These are phyloP conservation scores for Hyaloscypha bicolor DNA, from an alignment of 495 filamentous ascomycete genomes.

Conservation along the genomic window DNA sequence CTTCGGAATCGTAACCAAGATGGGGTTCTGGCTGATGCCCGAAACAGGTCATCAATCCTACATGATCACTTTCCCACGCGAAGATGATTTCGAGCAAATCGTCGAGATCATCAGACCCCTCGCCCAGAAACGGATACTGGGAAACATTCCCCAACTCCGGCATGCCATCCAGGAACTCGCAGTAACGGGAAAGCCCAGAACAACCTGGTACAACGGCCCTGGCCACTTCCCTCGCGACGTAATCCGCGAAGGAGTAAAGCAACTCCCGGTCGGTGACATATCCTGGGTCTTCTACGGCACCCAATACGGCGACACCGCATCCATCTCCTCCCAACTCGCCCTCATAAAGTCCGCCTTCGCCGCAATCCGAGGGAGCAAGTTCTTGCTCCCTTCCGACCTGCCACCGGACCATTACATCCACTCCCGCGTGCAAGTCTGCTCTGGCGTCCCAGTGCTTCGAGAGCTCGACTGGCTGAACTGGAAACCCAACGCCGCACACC, in stretches of 20 bases:
- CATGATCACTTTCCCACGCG: conserved; percentile 51
- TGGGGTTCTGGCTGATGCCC: conserved; percentile 57
- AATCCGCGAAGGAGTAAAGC: conserved; percentile 40
- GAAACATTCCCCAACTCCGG: conserved; percentile 58
- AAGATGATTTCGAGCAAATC: conserved; percentile 50
- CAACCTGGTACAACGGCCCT: conserved; percentile 44
- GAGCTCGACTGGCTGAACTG: conserved; percentile 57
- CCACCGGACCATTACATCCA: conserved; percentile 30
- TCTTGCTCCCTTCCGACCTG: conserved; percentile 36
- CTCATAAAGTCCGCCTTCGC: conserved; percentile 43
- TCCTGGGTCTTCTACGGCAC: conserved; percentile 56
- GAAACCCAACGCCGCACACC: conserved; percentile 54
- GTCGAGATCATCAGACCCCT: conserved; percentile 56
- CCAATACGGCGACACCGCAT: conserved; percentile 43
- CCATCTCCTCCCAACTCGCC: conserved; percentile 32
- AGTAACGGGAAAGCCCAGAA: conserved; percentile 45
- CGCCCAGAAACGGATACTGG: conserved; percentile 50
- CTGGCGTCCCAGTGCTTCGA: conserved; percentile 46
- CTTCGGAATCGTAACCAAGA: conserved; percentile 56
- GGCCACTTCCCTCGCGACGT: conserved; percentile 42
- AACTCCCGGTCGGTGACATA: conserved; percentile 44
- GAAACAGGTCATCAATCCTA: conserved; percentile 49
- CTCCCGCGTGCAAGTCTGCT: conserved; percentile 29
- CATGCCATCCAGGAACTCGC: conserved; percentile 53
- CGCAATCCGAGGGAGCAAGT: conserved; percentile 39